Percentiles rank a stretch among this genome's conserved stretches.
Evolutionary conservation across 2,329 filamentous ascomycete species (phyloP).

Genomic region (Apiospora aurea): DNA sequence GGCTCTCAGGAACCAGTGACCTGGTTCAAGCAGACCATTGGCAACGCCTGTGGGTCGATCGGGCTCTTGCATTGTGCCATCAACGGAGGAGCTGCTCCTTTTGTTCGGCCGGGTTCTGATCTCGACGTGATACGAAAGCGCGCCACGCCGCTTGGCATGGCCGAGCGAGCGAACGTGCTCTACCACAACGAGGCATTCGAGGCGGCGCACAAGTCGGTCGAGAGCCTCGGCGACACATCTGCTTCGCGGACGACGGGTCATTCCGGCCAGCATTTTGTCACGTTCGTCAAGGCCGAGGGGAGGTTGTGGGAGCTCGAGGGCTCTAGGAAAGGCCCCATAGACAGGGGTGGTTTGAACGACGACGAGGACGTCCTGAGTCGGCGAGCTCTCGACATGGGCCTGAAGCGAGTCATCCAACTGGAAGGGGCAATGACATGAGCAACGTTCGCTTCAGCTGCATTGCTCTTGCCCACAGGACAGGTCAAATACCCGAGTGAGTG

Average conservation of each 20-base stretch:
- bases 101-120: slow-evolving; percentile 60
- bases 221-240: slow-evolving; percentile 69
- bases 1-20: slow-evolving; percentile 71
- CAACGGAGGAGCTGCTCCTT: slow-evolving; percentile 68
- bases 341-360: slow-evolving; percentile 62
- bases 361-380: slow-evolving; percentile 71
- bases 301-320: slow-evolving; percentile 84
- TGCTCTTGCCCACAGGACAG: slow-evolving; percentile 41
- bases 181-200: slow-evolving; percentile 76
- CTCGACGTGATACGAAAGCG: slow-evolving; percentile 66
- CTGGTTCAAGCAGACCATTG: slow-evolving; percentile 88
- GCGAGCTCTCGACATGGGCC: slow-evolving; percentile 69
- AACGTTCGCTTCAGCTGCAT: slow-evolving; percentile 49
- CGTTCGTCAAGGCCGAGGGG: slow-evolving; percentile 74
- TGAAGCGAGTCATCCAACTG: slow-evolving; percentile 52
- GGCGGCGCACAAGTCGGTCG: slow-evolving; percentile 75
- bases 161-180: slow-evolving; percentile 70
- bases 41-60: slow-evolving; percentile 82
- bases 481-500: neutral
- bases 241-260: slow-evolving; percentile 67
- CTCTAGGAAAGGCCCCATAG: slow-evolving; percentile 73
- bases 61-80: slow-evolving; percentile 76
- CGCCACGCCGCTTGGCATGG: slow-evolving; percentile 68
- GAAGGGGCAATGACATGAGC: slow-evolving; percentile 41
- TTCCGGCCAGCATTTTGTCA: slow-evolving; percentile 79